Evolutionary conservation across 306 rosid genomes (phyloP).

Genomic region (Elaeagnus macrophylla): DNA sequence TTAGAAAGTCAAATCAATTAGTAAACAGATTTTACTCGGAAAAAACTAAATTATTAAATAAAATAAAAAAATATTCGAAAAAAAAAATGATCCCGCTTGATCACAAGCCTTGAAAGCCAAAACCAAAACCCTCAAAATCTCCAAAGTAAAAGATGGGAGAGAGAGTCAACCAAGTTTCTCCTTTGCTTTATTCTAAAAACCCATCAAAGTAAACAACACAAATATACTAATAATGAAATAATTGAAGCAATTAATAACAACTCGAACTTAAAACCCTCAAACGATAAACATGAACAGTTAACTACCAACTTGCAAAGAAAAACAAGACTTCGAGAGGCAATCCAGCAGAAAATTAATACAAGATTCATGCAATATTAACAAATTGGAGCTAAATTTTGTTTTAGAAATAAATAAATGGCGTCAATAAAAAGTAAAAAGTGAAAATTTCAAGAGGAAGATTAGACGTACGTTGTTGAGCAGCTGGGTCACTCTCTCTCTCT

Average conservation of each 20-base stretch:
- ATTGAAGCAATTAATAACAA: conserved; percentile 2
- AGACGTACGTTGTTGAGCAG: conserved; percentile 33
- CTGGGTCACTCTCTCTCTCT: conserved; percentile 25
- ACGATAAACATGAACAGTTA: conserved; percentile 20
- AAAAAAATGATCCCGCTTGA: conserved; percentile 9
- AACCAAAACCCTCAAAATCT: conserved; percentile 14
- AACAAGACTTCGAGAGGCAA: background rate
- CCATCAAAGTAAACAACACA: conserved; percentile 3
- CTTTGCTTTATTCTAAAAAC: conserved; percentile 4
- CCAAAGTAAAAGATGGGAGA: conserved; percentile 22
- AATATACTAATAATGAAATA: background rate
- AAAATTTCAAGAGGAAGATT: conserved; percentile 11
- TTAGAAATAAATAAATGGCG: conserved; percentile 5
- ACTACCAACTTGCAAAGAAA: conserved; percentile 17
- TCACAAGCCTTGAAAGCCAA: conserved; percentile 6
- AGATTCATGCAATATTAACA: conserved; percentile 10
- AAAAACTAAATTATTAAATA: background rate
- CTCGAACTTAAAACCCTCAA: conserved; percentile 20
- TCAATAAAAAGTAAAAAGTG: background rate
- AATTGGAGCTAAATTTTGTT: conserved; percentile 7
- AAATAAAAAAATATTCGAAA: background rate
- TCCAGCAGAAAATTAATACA: background rate
- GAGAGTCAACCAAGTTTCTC: conserved; percentile 50
- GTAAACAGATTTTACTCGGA: background rate
- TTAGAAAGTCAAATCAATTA: background rate